Base-by-base conservation (phyloP, 768 basidiomycete genomes). In the Rhodotorula paludigena region DNA sequence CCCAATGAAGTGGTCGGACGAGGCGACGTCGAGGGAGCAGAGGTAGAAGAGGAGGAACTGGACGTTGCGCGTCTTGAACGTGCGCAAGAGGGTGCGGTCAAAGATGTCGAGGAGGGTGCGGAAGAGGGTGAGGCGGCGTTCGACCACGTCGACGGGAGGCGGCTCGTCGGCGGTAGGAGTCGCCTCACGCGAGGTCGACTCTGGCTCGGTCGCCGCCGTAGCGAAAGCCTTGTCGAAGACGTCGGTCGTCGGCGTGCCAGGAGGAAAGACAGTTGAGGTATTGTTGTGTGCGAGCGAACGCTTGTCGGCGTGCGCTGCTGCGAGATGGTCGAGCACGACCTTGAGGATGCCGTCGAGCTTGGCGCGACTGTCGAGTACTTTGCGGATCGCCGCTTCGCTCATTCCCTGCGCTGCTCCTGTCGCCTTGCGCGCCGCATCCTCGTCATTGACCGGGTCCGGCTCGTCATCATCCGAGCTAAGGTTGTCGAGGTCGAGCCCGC, bases 31-130 rank as follows among this genome's bases (percentile, higher is more conserved):
- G 58, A 94, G 86, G 0, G 94, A 97, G 30, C 92, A 84, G 76
- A 87, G 91, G 86, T 91, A 96, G 82, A 99, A 99, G 53, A 98
- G 75, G 67, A 99, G 84, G 80, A 99, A 99, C 75, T 98, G 96
- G 21, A 92, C 92, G 78, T 98, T 96, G 45, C 93, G 89, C 0
- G 92, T 96, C 75, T 93, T 92, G 81, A 96, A 96, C 4, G 96
- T 98, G 45, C 87, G 89, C 56, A 99, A 84, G 76, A 99, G 92
- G 44, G 87, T 87, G 47, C 90, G 86, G 77, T 96, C 91, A 75
- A 99, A 99, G 70, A 97, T 91, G 70, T 88, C 86, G 57, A 99
- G 85, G 28, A 99, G 86, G 36, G 88, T 84, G 73, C 89, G 84
- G 77, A 98, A 98, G 72, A 90, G 89, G 2, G 84, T 77, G 11